phyloP scores from a whole-genome alignment of 1,139 yeast genomes.

The Yamadazyma siamensis region DNA sequence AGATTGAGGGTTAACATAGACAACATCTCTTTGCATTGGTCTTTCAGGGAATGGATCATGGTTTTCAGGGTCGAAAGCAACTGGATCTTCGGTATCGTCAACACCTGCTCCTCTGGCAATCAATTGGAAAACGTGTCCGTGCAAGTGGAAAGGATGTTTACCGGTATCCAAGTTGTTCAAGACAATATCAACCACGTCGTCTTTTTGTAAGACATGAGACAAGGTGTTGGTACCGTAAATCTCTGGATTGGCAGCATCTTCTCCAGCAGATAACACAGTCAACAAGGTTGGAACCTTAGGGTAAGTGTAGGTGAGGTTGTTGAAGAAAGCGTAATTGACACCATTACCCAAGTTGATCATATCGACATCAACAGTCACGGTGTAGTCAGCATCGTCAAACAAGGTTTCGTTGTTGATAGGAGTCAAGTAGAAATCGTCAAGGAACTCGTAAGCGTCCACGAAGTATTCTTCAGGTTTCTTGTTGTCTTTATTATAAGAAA shows the following conservation, averaged over 20 bases:
- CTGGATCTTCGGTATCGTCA: conserved; percentile 51
- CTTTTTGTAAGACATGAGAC: conserved; percentile 55
- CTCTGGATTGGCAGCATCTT: conserved; percentile 40
- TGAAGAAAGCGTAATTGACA: conserved; percentile 72
- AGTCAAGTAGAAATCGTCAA: conserved; percentile 55
- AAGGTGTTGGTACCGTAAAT: conserved; percentile 71
- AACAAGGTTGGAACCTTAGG: conserved; percentile 69
- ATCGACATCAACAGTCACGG: conserved; percentile 53
- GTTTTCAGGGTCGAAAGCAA: conserved; percentile 43
- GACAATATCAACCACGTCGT: conserved; percentile 67
- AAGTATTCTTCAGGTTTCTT: conserved; percentile 23
- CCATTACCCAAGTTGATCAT: conserved; percentile 75
- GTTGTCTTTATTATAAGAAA: conserved; percentile 43
- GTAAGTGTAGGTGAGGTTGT: conserved; percentile 56
- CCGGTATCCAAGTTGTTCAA: conserved; percentile 78
- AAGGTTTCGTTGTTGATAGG: conserved; percentile 43
- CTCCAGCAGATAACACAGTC: conserved; percentile 51
- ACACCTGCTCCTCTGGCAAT: conserved; percentile 55
- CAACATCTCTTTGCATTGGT: conserved; percentile 67
- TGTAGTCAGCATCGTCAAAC: conserved; percentile 57
- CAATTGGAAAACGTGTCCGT: conserved; percentile 81
- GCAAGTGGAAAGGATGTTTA: conserved; percentile 90
- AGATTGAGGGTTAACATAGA: conserved; percentile 61
- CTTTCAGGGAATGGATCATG: conserved; percentile 56
- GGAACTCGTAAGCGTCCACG: conserved; percentile 23